These are phyloP conservation scores for Turritis glabra DNA, from an alignment of 345 rosid species.

Conservation along the genomic window DNA sequence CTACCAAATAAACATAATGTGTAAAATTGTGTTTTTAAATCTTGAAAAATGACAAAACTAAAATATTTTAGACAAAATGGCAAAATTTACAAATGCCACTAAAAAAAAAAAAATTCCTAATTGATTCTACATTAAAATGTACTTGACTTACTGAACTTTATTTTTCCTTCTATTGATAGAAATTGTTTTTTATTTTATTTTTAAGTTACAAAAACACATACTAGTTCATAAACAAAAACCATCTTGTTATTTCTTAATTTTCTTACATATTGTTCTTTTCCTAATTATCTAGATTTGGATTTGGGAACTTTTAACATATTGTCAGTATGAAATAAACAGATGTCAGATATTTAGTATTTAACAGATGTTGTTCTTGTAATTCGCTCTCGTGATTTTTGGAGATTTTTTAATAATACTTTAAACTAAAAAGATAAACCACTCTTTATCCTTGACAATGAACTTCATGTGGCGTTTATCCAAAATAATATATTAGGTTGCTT, in stretches of 20 bases:
- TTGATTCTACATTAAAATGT: no score
- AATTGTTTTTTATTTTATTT: no score
- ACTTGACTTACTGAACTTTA: background rate
- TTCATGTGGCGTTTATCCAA: conserved; percentile 8
- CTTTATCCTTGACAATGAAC: background rate
- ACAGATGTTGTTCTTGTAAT: background rate
- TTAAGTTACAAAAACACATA: background rate
- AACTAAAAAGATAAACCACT: background rate
- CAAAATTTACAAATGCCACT: no score
- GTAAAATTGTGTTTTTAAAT: no score
- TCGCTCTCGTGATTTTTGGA: background rate
- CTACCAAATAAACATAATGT: no score
- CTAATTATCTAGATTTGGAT: background rate
- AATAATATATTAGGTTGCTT: conserved; percentile 28
- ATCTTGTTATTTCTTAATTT: background rate
- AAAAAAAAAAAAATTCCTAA: no score
- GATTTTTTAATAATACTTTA: background rate
- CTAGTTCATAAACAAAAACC: background rate
- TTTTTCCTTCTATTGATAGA: no score
- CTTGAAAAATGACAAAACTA: no score
- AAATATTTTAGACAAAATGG: no score
- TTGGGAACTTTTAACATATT: background rate
- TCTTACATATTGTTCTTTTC: no score
- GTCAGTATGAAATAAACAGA: background rate
- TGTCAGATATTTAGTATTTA: no score